Conservation (phyloP, 441 rosid genomes). For the Pelargonium australe region DNA sequence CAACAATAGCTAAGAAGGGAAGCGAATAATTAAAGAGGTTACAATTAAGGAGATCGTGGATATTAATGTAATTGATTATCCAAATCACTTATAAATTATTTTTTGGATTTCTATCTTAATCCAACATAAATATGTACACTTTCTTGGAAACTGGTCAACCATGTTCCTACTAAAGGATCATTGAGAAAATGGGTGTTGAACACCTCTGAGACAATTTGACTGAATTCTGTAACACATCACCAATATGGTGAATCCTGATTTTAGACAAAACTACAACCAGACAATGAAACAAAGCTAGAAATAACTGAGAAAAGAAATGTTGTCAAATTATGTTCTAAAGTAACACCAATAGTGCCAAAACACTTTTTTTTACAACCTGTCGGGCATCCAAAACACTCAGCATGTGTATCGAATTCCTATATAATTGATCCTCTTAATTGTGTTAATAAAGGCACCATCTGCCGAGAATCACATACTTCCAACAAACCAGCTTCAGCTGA, state of each 20-base stretch:
- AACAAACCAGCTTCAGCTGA: background rate
- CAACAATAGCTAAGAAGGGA: too few relatives aligned
- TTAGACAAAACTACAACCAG: background rate
- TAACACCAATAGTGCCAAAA: background rate
- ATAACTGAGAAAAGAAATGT: background rate
- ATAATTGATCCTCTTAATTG: background rate
- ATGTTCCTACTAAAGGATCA: constrained; percentile 3
- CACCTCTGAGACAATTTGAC: background rate
- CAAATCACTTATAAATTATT: too few relatives aligned
- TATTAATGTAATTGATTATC: too few relatives aligned
- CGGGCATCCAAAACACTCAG: too few relatives aligned
- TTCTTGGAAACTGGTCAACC: background rate
- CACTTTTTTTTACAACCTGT: background rate
- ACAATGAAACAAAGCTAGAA: background rate
- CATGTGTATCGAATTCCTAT: background rate
- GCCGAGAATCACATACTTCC: background rate
- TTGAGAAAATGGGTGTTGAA: background rate
- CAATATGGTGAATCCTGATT: background rate
- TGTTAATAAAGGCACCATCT: background rate
- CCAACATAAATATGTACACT: background rate
- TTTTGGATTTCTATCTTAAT: background rate
- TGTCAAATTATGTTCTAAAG: background rate
- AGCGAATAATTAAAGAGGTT: too few relatives aligned
- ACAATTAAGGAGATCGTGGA: too few relatives aligned
- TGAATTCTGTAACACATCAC: background rate